A percentile compares a stretch with the other conserved stretches of the same genome.
These are phyloP conservation scores for Cucumis melo DNA, from an alignment of 306 rosid species.

Conservation along the genomic window DNA sequence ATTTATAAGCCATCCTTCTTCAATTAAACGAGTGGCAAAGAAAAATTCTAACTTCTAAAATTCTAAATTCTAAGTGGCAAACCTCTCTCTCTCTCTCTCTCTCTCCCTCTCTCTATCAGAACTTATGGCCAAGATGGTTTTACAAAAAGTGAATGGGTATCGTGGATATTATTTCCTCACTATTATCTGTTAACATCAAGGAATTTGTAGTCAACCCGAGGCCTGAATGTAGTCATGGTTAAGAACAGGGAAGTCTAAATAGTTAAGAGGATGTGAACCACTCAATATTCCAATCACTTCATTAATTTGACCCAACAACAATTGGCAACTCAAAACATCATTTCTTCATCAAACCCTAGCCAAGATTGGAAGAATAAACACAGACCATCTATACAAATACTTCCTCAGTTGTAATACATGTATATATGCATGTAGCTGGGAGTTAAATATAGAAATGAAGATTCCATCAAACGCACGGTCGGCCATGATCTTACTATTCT, in stretches of 20 bases:
- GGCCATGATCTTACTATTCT: neutral
- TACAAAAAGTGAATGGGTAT: neutral
- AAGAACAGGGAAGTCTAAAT: neutral
- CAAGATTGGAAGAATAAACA: neutral
- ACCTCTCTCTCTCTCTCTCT: neutral
- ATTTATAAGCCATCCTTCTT: neutral
- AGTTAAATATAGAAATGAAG: neutral
- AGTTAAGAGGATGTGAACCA: neutral
- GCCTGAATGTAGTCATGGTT: constrained; percentile 3
- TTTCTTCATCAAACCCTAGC: neutral
- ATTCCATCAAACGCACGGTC: neutral
- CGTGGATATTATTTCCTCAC: neutral
- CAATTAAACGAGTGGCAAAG: neutral
- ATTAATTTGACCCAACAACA: neutral
- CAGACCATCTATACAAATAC: neutral
- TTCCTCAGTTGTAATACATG: neutral
- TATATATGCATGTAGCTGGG: neutral
- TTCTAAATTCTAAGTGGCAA: neutral
- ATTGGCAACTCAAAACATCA: neutral
- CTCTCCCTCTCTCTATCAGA: neutral
- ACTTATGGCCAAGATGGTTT: neutral
- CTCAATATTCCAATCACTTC: neutral
- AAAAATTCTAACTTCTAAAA: neutral
- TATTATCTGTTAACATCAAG: constrained; percentile 5
- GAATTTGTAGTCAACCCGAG: constrained; percentile 7